phyloP scores from a whole-genome alignment of 495 filamentous ascomycete species.

The Copromyces sp. region DNA sequence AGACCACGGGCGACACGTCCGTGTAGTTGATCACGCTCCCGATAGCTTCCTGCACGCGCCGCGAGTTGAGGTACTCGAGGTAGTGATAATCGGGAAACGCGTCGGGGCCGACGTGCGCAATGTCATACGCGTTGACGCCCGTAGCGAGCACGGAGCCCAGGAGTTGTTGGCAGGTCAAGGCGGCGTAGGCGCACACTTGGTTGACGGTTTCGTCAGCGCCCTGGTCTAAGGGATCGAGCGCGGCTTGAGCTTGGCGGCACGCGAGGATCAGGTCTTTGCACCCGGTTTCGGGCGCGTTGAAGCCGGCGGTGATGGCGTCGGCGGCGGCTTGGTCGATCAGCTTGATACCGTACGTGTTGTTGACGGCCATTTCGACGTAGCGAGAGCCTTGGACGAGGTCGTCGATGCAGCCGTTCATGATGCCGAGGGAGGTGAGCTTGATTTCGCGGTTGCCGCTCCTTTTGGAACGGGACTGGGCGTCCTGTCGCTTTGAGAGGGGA shows the following conservation, averaged over 20 bases:
- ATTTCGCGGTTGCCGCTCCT: conserved; percentile 40
- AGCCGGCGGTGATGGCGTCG: conserved; percentile 29
- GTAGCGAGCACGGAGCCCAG: conserved; percentile 33
- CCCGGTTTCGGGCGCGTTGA: conserved; percentile 33
- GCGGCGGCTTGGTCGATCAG: conserved; percentile 41
- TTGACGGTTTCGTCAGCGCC: conserved; percentile 39
- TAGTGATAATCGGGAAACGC: conserved; percentile 56
- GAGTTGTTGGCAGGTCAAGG: conserved; percentile 36
- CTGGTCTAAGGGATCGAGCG: conserved; percentile 34
- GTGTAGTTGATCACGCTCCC: conserved; percentile 62
- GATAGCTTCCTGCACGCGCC: conserved; percentile 51
- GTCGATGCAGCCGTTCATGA: conserved; percentile 72
- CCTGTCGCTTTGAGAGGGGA: conserved; percentile 20
- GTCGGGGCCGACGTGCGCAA: conserved; percentile 40
- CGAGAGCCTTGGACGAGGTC: conserved; percentile 53
- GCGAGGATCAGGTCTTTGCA: conserved; percentile 42
- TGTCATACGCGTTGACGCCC: conserved; percentile 54
- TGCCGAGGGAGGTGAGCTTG: conserved; percentile 45
- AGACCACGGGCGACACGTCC: conserved; percentile 38
- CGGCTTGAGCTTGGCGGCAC: conserved; percentile 35
- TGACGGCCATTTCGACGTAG: conserved; percentile 58
- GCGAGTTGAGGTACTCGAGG: conserved; percentile 53
- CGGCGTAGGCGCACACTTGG: conserved; percentile 33
- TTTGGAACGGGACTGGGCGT: conserved; percentile 22
- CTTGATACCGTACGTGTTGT: conserved; percentile 67